Percentiles rank a stretch among this genome's conserved stretches.
Evolutionary conservation across 345 rosid genomes (phyloP).

Genomic region (Rhodamnia argentea): DNA sequence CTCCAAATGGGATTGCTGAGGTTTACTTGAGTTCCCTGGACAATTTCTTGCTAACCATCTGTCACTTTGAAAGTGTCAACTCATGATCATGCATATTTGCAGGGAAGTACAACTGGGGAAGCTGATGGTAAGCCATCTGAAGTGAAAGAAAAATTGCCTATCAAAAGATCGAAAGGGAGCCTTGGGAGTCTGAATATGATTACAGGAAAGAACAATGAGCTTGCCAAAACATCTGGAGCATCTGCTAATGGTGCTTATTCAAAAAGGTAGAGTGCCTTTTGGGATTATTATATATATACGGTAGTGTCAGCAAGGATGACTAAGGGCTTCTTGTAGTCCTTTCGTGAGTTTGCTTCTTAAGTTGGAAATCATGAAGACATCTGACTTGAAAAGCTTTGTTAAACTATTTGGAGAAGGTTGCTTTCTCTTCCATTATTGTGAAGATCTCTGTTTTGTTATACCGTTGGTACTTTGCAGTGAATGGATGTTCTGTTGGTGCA

Average conservation of each 20-base stretch:
- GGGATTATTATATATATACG: neutral
- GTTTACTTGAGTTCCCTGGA: conserved; percentile 48
- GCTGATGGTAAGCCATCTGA: conserved; percentile 74
- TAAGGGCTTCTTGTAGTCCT: neutral
- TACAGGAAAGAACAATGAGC: conserved; percentile 69
- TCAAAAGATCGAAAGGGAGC: conserved; percentile 97
- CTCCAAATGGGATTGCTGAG: conserved; percentile 88
- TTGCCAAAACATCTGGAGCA: conserved; percentile 56
- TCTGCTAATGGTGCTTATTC: conserved; percentile 82
- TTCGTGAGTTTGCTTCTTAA: neutral
- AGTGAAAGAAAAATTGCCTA: conserved; percentile 86
- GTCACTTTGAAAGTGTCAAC: neutral
- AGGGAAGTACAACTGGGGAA: conserved; percentile 86
- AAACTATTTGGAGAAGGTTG: neutral
- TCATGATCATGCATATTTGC: neutral
- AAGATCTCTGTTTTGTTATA: neutral
- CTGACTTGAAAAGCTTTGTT: neutral
- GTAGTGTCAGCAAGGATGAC: neutral
- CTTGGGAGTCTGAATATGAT: conserved; percentile 93
- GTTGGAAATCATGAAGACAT: neutral
- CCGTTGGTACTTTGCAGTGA: neutral
- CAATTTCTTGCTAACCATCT: neutral
- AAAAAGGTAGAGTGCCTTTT: conserved; percentile 47
- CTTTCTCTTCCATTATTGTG: neutral
- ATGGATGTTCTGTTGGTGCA: neutral